Base-by-base conservation (phyloP, 23 red algal species). In the Cyanidiococcus yangmingshanensis region DNA sequence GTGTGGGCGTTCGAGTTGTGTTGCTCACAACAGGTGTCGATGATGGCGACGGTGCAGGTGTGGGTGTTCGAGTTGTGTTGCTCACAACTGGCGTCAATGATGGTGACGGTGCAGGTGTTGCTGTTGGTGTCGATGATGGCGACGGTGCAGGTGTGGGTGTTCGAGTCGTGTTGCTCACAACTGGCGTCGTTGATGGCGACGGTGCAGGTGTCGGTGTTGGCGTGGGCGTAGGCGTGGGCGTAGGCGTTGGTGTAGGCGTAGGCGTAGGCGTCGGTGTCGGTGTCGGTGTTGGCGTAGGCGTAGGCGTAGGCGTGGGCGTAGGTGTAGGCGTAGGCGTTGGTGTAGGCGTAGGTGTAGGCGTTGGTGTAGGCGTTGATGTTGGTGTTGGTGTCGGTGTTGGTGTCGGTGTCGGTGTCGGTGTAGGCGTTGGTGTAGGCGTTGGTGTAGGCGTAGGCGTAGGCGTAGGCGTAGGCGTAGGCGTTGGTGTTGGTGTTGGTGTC, bases 231-330 rank as follows among this genome's bases (percentile, higher is more conserved):
- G 21, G 21, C 32, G 63, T 71, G 16, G 63, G 63, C 12, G 63
- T 71, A 7, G 63, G 63, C 21, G 63, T 71, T 3, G 63, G 63
- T 71, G 63, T 71, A 7, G 63, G 63, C 27, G 63, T 71, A 3
- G 63, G 63, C 63, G 63, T 71, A 25, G 63, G 63, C 21, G 63
- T 71, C n/a, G 63, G 63, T 32, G 63, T 71, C 63, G 63, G 63
- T 30, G 63, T 71, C 15, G 63, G 63, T 32, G 63, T 71, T 30
- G 63, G 63, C n/a, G 63, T 71, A 71, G 63, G 63, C 27, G 63
- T 71, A 2, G 63, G 63, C 63, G 63, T 71, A 71, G 63, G 63
- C 12, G 32, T 71, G 12, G n/a, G 63, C 63, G 63, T 71, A 25
- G 63, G 63, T 32, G 63, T 71, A 2, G 63, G 63, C 21, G 63